Evolutionary conservation across 2,329 filamentous ascomycete genomes (phyloP), one percentile per base, ranked within the genome.

Genomic region (Aureobasidium zeae): DNA sequence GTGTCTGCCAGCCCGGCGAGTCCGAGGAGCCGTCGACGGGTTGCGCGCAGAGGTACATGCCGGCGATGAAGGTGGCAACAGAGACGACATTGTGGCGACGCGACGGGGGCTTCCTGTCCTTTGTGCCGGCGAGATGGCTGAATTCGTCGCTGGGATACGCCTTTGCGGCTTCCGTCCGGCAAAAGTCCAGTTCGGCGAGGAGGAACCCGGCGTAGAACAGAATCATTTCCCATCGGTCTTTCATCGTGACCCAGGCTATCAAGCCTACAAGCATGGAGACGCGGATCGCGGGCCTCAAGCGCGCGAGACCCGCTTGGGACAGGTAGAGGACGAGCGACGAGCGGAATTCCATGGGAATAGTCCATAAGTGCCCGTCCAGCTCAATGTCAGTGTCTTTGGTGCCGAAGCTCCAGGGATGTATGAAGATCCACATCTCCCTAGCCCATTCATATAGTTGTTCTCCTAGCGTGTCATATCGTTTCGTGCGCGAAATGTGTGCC

Each of bases 311-410:
- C 4, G 76, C 46, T n/a, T 76, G 57, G 9, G 66, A 62, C 10
- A 77, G 58, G 55, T 77, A 78, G 11, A 78, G 64, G 46, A 73
- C 65, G 55, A 79, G 68, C 2, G 72, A 76, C 54, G 70, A 72
- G 48, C 71, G 66, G 3, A 35, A 44, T 34, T 44, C 39, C 11
- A 44, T 16, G 8, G 39, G 15, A 15, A 79, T 78, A 4, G 75
- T 78, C 76, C 76, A 79, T 19, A 78, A 58, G 48, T 79, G 76
- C 21, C 73, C 66, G 52, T 78, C 39, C 2, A 37, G 17, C 9
- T 22, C 34, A 16, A 24, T 22, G 11, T 13, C 11, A 6, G n/a
- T 19, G n/a, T 24, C 20, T 17, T 22, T 32, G 8, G 19, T 24
- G 5, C 17, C 26, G 16, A 32, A 33, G 7, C 11, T 44, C 15